phyloP scores from a whole-genome alignment of 2,329 filamentous ascomycete species.

The Alternaria conjuncta region DNA sequence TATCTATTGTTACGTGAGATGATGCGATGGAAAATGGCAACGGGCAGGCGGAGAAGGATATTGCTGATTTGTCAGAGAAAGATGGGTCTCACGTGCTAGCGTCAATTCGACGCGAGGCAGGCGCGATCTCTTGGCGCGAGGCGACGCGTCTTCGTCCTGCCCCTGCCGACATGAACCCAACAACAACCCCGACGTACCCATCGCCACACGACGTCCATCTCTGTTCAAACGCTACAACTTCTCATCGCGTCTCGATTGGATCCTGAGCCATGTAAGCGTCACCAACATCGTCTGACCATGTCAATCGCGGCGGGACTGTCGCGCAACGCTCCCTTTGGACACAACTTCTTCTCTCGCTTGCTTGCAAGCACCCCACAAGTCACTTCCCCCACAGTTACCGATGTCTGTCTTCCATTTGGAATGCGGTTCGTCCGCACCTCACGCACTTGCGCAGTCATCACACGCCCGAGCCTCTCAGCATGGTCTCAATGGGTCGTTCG shows the following conservation, averaged over 20 bases:
- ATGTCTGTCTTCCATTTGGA: slow-evolving; percentile 68
- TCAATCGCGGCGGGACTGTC: slow-evolving; percentile 31
- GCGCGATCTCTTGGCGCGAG: slow-evolving; percentile 1
- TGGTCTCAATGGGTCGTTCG: slow-evolving; percentile 59
- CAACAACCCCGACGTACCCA: slow-evolving; percentile 24
- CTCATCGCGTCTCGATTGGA: slow-evolving; percentile 16
- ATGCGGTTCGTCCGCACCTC: slow-evolving; percentile 60
- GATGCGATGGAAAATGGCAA: background rate
- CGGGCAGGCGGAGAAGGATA: background rate
- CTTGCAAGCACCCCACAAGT: slow-evolving; percentile 60
- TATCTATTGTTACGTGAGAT: background rate
- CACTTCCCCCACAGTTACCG: slow-evolving; percentile 83
- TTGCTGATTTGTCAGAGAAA: slow-evolving; percentile 14
- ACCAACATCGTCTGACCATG: slow-evolving; percentile 36
- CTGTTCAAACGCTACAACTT: slow-evolving; percentile 1
- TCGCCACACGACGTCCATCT: slow-evolving; percentile 19
- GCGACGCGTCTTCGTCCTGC: slow-evolving; percentile 20
- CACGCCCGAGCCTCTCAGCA: slow-evolving; percentile 67
- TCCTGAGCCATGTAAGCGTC: slow-evolving; percentile 12
- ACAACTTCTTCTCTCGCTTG: slow-evolving; percentile 44
- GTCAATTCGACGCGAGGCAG: background rate
- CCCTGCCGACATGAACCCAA: background rate
- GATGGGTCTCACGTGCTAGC: slow-evolving; percentile 3
- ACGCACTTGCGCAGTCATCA: slow-evolving; percentile 51
- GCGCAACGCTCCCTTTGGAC: slow-evolving; percentile 28